Percentiles rank a stretch among this genome's conserved stretches.
These are phyloP conservation scores for Brassica incana DNA, from an alignment of 345 rosid species.

Conservation along the genomic window DNA sequence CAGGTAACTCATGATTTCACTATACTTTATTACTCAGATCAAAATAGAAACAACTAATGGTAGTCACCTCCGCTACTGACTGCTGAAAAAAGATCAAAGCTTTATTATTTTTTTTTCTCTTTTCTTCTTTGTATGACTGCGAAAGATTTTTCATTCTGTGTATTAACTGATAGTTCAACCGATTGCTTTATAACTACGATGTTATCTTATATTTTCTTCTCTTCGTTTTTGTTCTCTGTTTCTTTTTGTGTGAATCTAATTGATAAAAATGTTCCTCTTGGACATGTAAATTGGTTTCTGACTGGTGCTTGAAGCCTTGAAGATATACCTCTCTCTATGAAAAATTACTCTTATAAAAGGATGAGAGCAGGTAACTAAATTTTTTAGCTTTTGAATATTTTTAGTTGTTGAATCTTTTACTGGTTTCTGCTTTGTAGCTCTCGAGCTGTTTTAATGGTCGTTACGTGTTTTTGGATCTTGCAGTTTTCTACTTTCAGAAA, in stretches of 20 bases:
- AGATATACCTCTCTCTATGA: slow-evolving; percentile 33
- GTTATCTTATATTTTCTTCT: slow-evolving; percentile 27
- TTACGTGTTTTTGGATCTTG: background rate
- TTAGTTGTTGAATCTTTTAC: background rate
- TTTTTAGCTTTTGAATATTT: background rate
- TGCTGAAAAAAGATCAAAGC: slow-evolving; percentile 39
- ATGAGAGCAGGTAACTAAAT: slow-evolving; percentile 62
- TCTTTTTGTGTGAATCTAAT: background rate
- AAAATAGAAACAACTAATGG: background rate
- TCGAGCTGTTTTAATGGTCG: background rate
- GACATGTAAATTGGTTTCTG: background rate
- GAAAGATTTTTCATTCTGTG: slow-evolving; percentile 40
- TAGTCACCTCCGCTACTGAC: background rate
- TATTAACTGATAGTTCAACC: background rate
- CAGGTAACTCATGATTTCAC: too few species aligned
- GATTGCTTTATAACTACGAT: slow-evolving; percentile 7
- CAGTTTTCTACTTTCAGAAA: background rate
- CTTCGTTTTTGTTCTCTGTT: slow-evolving; percentile 11
- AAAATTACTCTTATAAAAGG: slow-evolving; percentile 35
- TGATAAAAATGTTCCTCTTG: background rate
- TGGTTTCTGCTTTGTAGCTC: slow-evolving; percentile 10
- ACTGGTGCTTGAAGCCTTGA: slow-evolving; percentile 23
- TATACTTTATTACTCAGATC: too few species aligned
- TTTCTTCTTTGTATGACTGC: slow-evolving; percentile 39
- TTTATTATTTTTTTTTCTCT: slow-evolving; percentile 42